Conservation (phyloP, 345 rosid species). For the Microcos paniculata region DNA sequence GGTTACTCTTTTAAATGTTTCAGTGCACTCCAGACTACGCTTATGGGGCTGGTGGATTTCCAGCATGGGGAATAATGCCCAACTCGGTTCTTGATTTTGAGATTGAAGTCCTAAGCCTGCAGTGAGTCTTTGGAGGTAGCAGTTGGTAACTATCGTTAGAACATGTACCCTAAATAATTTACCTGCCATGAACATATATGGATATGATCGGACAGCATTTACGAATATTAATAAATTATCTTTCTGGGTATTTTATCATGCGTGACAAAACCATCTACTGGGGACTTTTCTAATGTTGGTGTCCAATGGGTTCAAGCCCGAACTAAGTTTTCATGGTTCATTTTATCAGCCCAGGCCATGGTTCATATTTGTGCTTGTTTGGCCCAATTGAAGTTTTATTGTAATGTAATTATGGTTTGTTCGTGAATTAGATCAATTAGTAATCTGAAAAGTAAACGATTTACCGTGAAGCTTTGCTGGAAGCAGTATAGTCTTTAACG, state of each 20-base stretch:
- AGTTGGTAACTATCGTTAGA: neutral
- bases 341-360: neutral
- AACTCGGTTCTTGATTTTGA: constrained; percentile 85
- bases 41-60: constrained; percentile 81
- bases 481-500: too few relatives aligned
- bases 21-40: constrained; percentile 97
- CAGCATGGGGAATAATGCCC: constrained; percentile 84
- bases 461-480: neutral
- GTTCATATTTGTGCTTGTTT: neutral
- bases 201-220: neutral
- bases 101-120: constrained; percentile 66
- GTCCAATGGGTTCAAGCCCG: too few relatives aligned
- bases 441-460: neutral
- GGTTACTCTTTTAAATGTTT: constrained; percentile 20
- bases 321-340: too few relatives aligned
- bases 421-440: neutral
- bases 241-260: neutral
- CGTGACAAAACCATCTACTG: neutral
- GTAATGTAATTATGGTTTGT: too few relatives aligned
- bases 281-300: neutral
- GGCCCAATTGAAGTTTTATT: neutral
- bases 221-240: neutral
- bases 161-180: neutral
- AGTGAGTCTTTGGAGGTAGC: constrained; percentile 34
- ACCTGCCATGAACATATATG: neutral